Conservation (phyloP, 208 protist species). For the Leishmania tarentolae region DNA sequence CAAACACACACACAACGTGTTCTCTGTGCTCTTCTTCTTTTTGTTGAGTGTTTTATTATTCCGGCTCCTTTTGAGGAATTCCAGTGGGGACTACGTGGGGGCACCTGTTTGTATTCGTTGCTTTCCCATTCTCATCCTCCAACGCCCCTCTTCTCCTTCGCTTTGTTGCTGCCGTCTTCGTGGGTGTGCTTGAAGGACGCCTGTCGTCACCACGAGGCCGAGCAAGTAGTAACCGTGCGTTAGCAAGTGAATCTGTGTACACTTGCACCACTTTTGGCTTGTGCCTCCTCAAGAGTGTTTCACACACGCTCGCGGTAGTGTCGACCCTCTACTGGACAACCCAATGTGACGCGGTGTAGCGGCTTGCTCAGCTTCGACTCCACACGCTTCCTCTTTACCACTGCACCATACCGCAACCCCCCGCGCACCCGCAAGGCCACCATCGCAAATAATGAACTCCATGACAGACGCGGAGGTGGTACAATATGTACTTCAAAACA, state of each 20-base stretch:
- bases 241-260: not conserved
- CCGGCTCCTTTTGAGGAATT: not conserved
- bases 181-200: not conserved
- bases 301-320: not conserved
- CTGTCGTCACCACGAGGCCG: not conserved
- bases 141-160: not conserved
- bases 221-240: not conserved
- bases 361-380: not conserved
- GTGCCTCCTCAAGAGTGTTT: not conserved
- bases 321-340: not conserved
- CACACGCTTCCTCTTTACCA: not conserved
- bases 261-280: not conserved
- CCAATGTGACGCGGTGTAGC: not conserved
- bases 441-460: constrained; percentile 41
- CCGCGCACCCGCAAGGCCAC: not conserved
- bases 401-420: not conserved
- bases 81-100: not conserved
- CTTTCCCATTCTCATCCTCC: not conserved
- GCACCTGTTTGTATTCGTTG: not conserved
- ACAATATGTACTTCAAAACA: constrained; percentile 74
- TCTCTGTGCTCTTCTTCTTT: not conserved
- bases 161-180: not conserved
- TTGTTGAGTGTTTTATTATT: not conserved
- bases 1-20: not conserved
- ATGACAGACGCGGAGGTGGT: constrained; percentile 76